Percentiles rank a stretch among this genome's conserved stretches.
Evolutionary conservation across 495 filamentous ascomycete genomes (phyloP).

Genomic region (Parathielavia appendiculata): DNA sequence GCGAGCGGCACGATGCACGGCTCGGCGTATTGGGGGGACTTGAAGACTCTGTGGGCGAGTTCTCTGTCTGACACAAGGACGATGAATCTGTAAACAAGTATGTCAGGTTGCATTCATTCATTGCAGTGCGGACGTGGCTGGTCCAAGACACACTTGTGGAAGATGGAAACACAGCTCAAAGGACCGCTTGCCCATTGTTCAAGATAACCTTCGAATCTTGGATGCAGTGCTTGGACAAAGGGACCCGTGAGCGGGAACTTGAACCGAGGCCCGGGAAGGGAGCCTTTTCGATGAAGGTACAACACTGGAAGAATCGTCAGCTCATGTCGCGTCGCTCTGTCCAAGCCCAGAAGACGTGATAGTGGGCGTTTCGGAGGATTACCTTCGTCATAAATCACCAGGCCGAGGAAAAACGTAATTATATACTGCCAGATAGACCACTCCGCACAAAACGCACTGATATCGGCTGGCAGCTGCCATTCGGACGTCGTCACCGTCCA

Average conservation of each 20-base stretch:
- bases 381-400: slow-evolving; percentile 25
- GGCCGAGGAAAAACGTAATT: slow-evolving; percentile 15
- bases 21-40: slow-evolving; percentile 86
- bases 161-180: slow-evolving; percentile 94
- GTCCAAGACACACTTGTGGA: slow-evolving; percentile 85
- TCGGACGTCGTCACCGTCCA: neutral
- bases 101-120: neutral
- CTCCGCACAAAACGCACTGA: neutral
- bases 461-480: neutral
- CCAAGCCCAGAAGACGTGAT: no score
- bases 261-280: slow-evolving; percentile 71
- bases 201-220: slow-evolving; percentile 83
- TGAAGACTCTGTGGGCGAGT: slow-evolving; percentile 95
- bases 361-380: neutral
- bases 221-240: slow-evolving; percentile 86
- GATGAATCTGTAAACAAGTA: slow-evolving; percentile 65
- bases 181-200: slow-evolving; percentile 86
- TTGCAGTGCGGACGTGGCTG: neutral
- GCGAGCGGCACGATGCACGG: slow-evolving; percentile 95
- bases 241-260: slow-evolving; percentile 95
- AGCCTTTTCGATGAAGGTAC: slow-evolving; percentile 54
- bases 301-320: neutral
- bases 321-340: neutral
- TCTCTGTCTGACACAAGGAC: slow-evolving; percentile 94
- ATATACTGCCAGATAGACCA: slow-evolving; percentile 19